A percentile compares a stretch with the other conserved stretches of the same genome.
Evolutionary conservation across 225 moss, liverwort and hornwort genomes (phyloP).

Genomic region (Lunularia cruciata): DNA sequence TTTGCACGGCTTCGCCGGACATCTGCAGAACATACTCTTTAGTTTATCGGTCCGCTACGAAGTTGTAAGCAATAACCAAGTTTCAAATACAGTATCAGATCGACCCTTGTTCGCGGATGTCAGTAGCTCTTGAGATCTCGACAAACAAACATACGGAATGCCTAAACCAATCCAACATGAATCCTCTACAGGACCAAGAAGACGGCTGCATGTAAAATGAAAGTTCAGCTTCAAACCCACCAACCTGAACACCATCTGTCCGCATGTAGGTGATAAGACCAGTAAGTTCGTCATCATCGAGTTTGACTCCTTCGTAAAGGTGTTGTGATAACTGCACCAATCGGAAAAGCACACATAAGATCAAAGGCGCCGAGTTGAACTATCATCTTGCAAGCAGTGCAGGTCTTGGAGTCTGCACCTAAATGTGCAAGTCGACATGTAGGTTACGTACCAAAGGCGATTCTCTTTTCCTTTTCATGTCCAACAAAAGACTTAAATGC

Average conservation of each 20-base stretch:
- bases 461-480: background rate
- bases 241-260: conserved; percentile 94
- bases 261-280: conserved; percentile 98
- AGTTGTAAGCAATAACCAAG: too few relatives aligned
- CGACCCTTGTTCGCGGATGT: too few relatives aligned
- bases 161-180: too few relatives aligned
- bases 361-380: background rate
- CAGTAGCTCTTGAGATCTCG: too few relatives aligned
- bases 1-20: conserved; percentile 68
- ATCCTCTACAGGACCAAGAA: too few relatives aligned
- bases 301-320: conserved; percentile 90
- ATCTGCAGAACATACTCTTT: conserved; percentile 51
- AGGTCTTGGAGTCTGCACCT: background rate
- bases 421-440: too few relatives aligned
- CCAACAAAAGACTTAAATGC: background rate
- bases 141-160: too few relatives aligned
- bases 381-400: background rate
- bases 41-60: background rate
- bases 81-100: too few relatives aligned
- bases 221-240: background rate
- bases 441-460: too few relatives aligned
- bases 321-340: conserved; percentile 74
- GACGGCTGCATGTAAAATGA: too few relatives aligned
- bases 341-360: background rate
- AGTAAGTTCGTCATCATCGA: conserved; percentile 71